Conservation (phyloP, 257 asterid species). For the Schizonepeta tenuifolia region DNA sequence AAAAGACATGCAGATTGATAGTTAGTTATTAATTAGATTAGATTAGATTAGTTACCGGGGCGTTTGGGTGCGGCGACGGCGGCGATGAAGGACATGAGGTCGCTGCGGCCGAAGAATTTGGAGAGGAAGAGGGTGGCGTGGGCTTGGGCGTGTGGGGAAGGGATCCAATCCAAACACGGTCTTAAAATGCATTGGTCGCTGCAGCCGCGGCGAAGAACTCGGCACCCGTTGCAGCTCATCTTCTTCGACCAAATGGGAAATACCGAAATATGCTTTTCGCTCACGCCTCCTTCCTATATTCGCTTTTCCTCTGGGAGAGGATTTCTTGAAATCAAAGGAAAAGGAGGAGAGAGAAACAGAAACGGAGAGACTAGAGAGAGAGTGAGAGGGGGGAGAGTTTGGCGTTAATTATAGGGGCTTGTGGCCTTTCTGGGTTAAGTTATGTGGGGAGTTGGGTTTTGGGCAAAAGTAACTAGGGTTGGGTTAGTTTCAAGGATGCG, state of each 20-base stretch:
- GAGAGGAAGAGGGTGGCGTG: constrained; percentile 91
- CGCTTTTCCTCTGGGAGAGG: not conserved
- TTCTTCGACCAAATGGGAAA: not conserved
- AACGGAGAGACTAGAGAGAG: constrained; percentile 1
- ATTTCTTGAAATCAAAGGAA: constrained; percentile 39
- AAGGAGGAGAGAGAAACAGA: constrained; percentile 31
- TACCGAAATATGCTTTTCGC: not conserved
- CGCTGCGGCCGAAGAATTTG: constrained; percentile 91
- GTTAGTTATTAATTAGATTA: no score
- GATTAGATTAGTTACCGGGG: constrained; percentile 50
- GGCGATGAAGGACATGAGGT: constrained; percentile 77
- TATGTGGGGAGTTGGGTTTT: constrained; percentile 25
- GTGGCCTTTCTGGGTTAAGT: constrained; percentile 28
- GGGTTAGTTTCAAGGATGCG: constrained; percentile 36
- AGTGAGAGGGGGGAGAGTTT: not conserved
- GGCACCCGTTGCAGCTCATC: constrained; percentile 98
- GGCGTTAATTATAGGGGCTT: constrained; percentile 41
- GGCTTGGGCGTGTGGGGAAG: constrained; percentile 64
- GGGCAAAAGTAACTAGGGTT: constrained; percentile 45
- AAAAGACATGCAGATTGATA: not conserved
- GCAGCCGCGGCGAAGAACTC: constrained; percentile 84
- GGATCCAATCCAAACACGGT: constrained; percentile 83
- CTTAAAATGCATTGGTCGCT: constrained; percentile 64
- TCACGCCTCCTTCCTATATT: not conserved
- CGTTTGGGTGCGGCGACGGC: constrained; percentile 60